Evolutionary conservation across 257 asterid species (phyloP).

Genomic region (Eucommia ulmoides): DNA sequence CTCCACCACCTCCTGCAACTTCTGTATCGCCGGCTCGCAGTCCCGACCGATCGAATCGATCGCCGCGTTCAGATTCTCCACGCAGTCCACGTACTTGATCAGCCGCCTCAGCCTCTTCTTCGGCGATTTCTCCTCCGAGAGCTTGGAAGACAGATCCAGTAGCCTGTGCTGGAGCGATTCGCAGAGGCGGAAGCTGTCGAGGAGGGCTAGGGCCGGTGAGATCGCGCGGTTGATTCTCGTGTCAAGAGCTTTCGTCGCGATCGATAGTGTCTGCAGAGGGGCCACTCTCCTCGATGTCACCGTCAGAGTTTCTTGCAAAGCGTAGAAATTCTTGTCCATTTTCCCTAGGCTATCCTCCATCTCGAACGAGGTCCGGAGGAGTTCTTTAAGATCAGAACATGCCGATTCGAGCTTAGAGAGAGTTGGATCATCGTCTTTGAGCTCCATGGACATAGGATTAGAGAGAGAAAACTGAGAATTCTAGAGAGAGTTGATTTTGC

Average conservation of each 20-base stretch:
- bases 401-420: constrained; percentile 25
- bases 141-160: constrained; percentile 24
- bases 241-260: constrained; percentile 62
- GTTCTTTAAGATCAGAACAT: constrained; percentile 30
- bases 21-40: constrained; percentile 60
- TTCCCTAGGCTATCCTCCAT: constrained; percentile 28
- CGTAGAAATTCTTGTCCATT: constrained; percentile 22
- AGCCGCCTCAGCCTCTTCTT: constrained; percentile 29
- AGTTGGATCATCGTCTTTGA: constrained; percentile 27
- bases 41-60: constrained; percentile 37
- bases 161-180: constrained; percentile 53
- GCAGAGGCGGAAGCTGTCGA: constrained; percentile 47
- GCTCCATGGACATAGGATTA: constrained; percentile 19
- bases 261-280: constrained; percentile 66
- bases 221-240: constrained; percentile 62
- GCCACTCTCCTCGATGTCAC: constrained; percentile 41
- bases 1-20: constrained; percentile 80
- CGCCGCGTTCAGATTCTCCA: constrained; percentile 33
- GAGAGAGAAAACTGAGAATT: not conserved
- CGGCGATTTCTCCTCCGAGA: constrained; percentile 26
- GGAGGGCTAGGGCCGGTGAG: constrained; percentile 54
- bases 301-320: constrained; percentile 26
- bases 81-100: constrained; percentile 50
- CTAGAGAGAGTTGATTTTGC: not conserved
- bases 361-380: constrained; percentile 26